These are phyloP conservation scores for Passalora sequoiae DNA, from an alignment of 2,329 filamentous ascomycete species.

Conservation along the genomic window DNA sequence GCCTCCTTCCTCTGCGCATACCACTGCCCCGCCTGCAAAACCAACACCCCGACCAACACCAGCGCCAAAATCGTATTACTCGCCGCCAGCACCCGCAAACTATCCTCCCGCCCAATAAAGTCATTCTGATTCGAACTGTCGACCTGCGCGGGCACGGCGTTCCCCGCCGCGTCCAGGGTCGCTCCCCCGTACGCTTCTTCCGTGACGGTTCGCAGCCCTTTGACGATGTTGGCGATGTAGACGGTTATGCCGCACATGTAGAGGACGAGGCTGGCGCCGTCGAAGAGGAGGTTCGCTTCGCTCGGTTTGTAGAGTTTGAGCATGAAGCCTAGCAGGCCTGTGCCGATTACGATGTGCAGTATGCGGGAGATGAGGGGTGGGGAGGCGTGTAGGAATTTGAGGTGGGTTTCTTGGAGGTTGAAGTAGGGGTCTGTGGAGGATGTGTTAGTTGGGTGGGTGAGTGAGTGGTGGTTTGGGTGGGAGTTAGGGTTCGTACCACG, in stretches of 20 bases:
- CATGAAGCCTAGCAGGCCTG: constrained; percentile 83
- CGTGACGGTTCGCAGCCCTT: constrained; percentile 80
- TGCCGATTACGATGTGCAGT: constrained; percentile 84
- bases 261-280: constrained; percentile 64
- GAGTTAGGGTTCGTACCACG: constrained; percentile 17
- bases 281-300: constrained; percentile 94
- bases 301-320: constrained; percentile 90
- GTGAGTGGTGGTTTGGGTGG: constrained; percentile 32
- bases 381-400: constrained; percentile 83
- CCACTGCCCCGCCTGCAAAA: constrained; percentile 95
- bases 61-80: constrained; percentile 95
- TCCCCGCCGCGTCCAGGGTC: constrained; percentile 34
- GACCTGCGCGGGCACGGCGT: constrained; percentile 33
- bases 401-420: constrained; percentile 79
- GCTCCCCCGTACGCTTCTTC: constrained; percentile 60
- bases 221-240: constrained; percentile 94
- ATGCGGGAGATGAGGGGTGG: constrained; percentile 89
- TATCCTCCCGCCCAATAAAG: constrained; percentile 78
- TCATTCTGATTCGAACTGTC: constrained; percentile 54
- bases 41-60: constrained; percentile 83
- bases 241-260: constrained; percentile 85
- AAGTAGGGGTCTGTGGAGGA: constrained; percentile 60
- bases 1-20: constrained; percentile 92
- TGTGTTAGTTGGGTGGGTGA: constrained; percentile 4
- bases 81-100: constrained; percentile 80